Conservation (phyloP, 2,329 filamentous ascomycete species). For the Cladosporium oxysporum region DNA sequence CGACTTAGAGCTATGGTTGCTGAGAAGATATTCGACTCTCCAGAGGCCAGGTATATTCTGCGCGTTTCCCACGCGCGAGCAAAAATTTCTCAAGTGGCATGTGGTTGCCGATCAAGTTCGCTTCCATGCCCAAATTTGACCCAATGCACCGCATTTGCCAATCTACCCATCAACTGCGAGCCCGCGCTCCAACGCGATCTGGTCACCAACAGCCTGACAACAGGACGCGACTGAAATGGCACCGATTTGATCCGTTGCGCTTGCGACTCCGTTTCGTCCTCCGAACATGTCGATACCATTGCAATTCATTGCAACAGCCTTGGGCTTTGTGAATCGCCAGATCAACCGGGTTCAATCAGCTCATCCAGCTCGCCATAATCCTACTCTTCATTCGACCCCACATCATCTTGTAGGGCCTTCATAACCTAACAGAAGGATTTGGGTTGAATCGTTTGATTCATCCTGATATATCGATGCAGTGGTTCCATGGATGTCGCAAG, state of each 20-base stretch:
- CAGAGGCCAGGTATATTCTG: conserved; percentile 14
- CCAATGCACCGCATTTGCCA: conserved; percentile 18
- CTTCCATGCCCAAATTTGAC: not conserved
- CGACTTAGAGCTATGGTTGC: conserved; percentile 30
- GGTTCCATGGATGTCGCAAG: not conserved
- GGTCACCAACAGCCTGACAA: not conserved
- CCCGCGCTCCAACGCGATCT: not conserved
- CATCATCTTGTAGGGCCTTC: not conserved
- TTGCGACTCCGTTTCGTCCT: not conserved
- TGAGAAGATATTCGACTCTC: conserved; percentile 19
- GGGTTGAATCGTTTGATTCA: not conserved
- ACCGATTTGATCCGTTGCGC: not conserved
- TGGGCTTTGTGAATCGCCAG: not conserved
- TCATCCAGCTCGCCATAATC: not conserved
- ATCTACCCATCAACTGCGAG: conserved; percentile 4
- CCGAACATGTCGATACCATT: not conserved
- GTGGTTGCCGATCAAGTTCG: conserved; percentile 11
- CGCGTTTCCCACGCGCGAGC: conserved; percentile 19
- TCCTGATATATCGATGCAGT: not conserved
- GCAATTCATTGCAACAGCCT: not conserved
- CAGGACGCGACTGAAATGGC: not conserved
- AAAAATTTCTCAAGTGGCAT: conserved; percentile 13
- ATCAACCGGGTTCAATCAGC: not conserved
- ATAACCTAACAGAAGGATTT: not conserved
- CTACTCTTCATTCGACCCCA: not conserved